Conservation (phyloP, 2,329 filamentous ascomycete species). For the Ophiostoma sp. region DNA sequence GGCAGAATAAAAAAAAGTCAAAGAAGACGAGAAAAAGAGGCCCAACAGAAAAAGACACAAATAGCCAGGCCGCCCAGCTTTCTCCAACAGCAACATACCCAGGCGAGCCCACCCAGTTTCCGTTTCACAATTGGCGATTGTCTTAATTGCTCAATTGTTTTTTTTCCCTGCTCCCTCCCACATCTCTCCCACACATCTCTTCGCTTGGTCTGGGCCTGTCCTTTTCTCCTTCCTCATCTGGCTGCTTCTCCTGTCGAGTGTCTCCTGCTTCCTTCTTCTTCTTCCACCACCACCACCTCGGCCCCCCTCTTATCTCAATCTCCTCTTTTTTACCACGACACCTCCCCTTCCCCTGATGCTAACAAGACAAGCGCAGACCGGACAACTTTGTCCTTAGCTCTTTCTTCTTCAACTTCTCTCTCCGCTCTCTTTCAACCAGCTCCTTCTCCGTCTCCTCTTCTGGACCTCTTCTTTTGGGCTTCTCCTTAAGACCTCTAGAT, state of each 20-base stretch:
- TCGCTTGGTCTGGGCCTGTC: neutral
- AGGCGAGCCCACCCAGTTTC: neutral
- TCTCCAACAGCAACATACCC: neutral
- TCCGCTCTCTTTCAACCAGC: neutral
- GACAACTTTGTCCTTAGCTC: constrained; percentile 14
- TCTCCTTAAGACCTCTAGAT: neutral
- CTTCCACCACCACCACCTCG: neutral
- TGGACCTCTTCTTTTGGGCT: neutral
- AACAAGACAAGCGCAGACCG: constrained; percentile 10
- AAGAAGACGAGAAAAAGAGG: neutral
- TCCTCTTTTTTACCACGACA: neutral
- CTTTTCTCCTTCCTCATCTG: constrained; percentile 7
- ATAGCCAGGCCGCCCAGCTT: constrained; percentile 10
- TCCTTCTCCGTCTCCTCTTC: neutral
- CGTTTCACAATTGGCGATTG: constrained; percentile 17
- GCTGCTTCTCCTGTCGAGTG: neutral
- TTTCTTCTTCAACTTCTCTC: neutral
- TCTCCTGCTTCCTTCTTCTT: neutral
- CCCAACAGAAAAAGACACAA: neutral
- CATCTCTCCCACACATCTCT: neutral
- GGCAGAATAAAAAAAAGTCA: neutral
- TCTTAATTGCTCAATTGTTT: neutral
- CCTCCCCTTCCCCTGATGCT: neutral
- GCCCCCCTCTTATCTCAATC: neutral
- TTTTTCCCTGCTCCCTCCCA: neutral